Percentiles rank a stretch among this genome's conserved stretches.
These are phyloP conservation scores for Sporothrix variecibatus DNA, from an alignment of 2,329 filamentous ascomycete genomes.

Conservation along the genomic window DNA sequence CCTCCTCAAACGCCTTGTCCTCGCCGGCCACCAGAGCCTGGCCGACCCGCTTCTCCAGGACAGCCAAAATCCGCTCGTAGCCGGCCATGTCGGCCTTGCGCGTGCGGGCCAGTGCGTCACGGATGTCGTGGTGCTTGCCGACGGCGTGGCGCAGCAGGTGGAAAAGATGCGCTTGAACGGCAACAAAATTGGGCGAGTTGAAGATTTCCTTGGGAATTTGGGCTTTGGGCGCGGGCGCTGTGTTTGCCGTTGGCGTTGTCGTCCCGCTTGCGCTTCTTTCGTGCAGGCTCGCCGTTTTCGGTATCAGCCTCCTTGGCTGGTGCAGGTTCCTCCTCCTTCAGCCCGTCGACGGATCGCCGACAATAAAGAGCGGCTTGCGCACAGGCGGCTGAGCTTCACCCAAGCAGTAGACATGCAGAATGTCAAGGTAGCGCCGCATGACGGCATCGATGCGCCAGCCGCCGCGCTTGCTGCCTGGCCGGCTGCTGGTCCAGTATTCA, in stretches of 20 bases:
- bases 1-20: conserved; percentile 61
- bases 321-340: conserved; percentile 9
- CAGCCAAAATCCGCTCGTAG: conserved; percentile 73
- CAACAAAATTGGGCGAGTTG: conserved; percentile 64
- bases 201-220: conserved; percentile 29
- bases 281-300: conserved; percentile 43
- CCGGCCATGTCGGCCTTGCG: conserved; percentile 70
- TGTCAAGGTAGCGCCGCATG: conserved; percentile 84
- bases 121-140: conserved; percentile 74
- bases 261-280: conserved; percentile 53
- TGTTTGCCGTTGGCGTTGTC: background rate
- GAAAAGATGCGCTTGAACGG: conserved; percentile 91
- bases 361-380: conserved; percentile 72
- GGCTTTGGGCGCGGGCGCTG: background rate
- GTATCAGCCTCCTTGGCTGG: conserved; percentile 44
- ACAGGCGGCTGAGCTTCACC: conserved; percentile 63
- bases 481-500: conserved; percentile 80
- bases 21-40: conserved; percentile 70
- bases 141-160: conserved; percentile 85
- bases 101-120: conserved; percentile 76
- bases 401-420: conserved; percentile 77
- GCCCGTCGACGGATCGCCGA: conserved; percentile 48
- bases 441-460: conserved; percentile 90
- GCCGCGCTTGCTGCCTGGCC: conserved; percentile 67
- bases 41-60: conserved; percentile 76